These are phyloP conservation scores for Pyrenochaeta sp. DNA, from an alignment of 2,329 filamentous ascomycete genomes.

Conservation along the genomic window DNA sequence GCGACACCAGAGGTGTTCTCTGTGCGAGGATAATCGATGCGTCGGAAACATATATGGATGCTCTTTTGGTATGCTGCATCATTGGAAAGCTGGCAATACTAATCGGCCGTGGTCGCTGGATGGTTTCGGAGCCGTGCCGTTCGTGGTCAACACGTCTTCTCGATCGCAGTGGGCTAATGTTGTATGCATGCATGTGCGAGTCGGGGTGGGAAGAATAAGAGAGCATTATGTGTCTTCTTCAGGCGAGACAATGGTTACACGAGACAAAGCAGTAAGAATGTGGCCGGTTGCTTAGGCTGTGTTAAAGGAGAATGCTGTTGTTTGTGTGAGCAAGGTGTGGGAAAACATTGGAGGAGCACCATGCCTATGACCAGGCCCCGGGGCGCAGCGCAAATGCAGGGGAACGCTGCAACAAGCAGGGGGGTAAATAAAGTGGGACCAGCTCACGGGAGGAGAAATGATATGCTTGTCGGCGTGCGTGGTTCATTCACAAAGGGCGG, in stretches of 20 bases:
- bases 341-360: constrained; percentile 19
- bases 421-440: constrained; percentile 18
- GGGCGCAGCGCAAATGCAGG: constrained; percentile 26
- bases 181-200: constrained; percentile 25
- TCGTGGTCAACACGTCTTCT: constrained; percentile 28
- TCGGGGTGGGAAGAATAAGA: constrained; percentile 28
- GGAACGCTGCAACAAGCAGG: constrained; percentile 30
- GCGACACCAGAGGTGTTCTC: constrained; percentile 28
- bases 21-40: constrained; percentile 32
- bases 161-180: constrained; percentile 28
- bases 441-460: constrained; percentile 20
- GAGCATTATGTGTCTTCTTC: constrained; percentile 19
- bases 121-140: constrained; percentile 34
- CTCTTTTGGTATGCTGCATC: constrained; percentile 29
- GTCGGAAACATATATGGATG: constrained; percentile 38
- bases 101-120: constrained; percentile 27
- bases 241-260: constrained; percentile 2
- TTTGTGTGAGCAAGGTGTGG: constrained; percentile 12
- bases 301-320: constrained; percentile 16
- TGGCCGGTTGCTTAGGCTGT: neutral
- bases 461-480: constrained; percentile 11
- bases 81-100: constrained; percentile 18
- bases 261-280: constrained; percentile 12
- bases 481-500: constrained; percentile 9
- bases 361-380: constrained; percentile 23